phyloP scores from a whole-genome alignment of 2,329 filamentous ascomycete species.

The Colletotrichum caudatum region DNA sequence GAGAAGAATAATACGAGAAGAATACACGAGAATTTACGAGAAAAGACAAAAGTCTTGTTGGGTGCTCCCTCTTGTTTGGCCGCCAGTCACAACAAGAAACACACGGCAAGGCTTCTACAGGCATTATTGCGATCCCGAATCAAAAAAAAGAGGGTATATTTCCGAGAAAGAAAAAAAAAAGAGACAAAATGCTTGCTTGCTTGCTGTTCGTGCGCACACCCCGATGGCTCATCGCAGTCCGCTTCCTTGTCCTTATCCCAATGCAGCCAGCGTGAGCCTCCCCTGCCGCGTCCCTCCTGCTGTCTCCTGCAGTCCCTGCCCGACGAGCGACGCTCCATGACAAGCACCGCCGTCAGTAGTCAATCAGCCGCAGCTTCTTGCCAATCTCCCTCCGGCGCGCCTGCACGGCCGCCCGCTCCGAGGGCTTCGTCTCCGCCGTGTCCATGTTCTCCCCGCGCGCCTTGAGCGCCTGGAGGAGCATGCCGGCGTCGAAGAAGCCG shows the following conservation, averaged over 20 bases:
- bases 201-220: constrained; percentile 8
- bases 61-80: no score
- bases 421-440: constrained; percentile 63
- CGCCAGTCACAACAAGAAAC: not conserved
- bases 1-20: no score
- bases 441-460: constrained; percentile 70
- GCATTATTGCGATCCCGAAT: not conserved
- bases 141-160: constrained; percentile 28
- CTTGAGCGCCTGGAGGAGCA: constrained; percentile 90
- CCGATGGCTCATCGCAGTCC: not conserved
- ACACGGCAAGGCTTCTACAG: not conserved
- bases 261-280: not conserved
- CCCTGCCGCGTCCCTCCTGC: no score
- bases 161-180: constrained; percentile 10
- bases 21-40: no score
- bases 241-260: not conserved
- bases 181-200: no score
- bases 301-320: no score
- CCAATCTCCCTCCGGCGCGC: constrained; percentile 75
- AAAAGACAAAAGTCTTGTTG: not conserved
- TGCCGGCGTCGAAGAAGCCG: constrained; percentile 97
- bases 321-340: no score
- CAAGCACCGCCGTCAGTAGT: constrained; percentile 63
- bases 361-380: constrained; percentile 77
- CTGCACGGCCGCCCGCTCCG: constrained; percentile 70